Conservation (phyloP, 257 asterid genomes). For the Linderniella brevidens region DNA sequence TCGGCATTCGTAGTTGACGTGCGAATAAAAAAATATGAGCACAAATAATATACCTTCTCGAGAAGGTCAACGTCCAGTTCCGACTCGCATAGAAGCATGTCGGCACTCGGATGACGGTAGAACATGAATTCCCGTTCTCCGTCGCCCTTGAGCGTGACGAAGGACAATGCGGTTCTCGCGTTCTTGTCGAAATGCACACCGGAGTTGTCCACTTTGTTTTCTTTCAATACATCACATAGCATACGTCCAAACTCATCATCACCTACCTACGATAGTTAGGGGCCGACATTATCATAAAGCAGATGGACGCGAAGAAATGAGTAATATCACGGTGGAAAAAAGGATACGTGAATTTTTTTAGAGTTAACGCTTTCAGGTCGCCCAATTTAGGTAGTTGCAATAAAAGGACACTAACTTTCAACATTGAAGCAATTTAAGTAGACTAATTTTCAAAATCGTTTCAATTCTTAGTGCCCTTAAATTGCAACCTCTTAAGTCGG, state of each 20-base stretch:
- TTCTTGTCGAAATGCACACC: constrained; percentile 4
- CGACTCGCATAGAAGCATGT: constrained; percentile 1
- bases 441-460: too few relatives aligned
- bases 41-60: neutral
- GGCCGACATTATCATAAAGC: too few relatives aligned
- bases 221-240: constrained; percentile 1
- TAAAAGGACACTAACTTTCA: too few relatives aligned
- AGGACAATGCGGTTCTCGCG: constrained; percentile 5
- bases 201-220: constrained; percentile 1
- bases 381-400: too few relatives aligned
- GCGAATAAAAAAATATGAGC: too few relatives aligned
- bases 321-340: neutral
- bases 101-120: constrained; percentile 8
- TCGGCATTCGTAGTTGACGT: too few relatives aligned
- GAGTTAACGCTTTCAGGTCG: too few relatives aligned
- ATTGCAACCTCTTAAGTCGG: too few relatives aligned
- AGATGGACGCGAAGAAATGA: too few relatives aligned
- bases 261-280: neutral
- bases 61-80: constrained; percentile 2
- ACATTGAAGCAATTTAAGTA: too few relatives aligned
- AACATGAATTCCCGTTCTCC: constrained; percentile 10
- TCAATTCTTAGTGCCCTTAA: too few relatives aligned
- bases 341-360: too few relatives aligned
- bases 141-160: constrained; percentile 1
- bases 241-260: constrained; percentile 7